A percentile compares a stretch with the other conserved stretches of the same genome.
Conservation (phyloP, 2,329 filamentous ascomycete genomes). For the Colletotrichum simmondsii region DNA sequence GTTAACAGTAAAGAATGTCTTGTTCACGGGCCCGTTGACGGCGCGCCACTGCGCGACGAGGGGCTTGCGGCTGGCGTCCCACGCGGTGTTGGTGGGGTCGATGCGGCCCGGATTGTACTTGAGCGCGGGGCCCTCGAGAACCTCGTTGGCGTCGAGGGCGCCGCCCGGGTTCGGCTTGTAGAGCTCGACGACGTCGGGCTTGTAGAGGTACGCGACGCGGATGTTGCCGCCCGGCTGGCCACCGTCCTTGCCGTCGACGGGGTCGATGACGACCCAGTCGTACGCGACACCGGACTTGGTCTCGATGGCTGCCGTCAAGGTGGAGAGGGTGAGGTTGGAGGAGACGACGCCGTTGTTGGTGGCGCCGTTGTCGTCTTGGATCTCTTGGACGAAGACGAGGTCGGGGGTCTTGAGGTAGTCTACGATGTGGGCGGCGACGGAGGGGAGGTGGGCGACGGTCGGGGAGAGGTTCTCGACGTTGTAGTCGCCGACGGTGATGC, state of each 20-base stretch:
- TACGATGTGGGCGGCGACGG: slow-evolving; percentile 73
- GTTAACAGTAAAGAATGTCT: slow-evolving; percentile 76
- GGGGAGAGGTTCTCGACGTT: slow-evolving; percentile 77
- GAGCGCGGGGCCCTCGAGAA: slow-evolving; percentile 67
- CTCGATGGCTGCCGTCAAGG: slow-evolving; percentile 64
- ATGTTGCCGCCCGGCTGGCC: slow-evolving; percentile 79
- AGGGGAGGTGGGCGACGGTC: slow-evolving; percentile 63
- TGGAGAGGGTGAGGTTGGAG: slow-evolving; percentile 68
- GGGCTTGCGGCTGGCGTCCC: slow-evolving; percentile 72
- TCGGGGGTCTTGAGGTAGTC: slow-evolving; percentile 72
- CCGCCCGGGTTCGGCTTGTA: slow-evolving; percentile 67
- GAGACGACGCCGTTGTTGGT: slow-evolving; percentile 67
- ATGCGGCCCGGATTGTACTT: slow-evolving; percentile 77
- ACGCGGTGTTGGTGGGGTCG: slow-evolving; percentile 70
- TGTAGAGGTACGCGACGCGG: slow-evolving; percentile 76
- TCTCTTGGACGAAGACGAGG: slow-evolving; percentile 75
- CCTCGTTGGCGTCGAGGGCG: slow-evolving; percentile 64
- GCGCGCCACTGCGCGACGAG: slow-evolving; percentile 74
- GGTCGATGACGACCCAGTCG: slow-evolving; percentile 68
- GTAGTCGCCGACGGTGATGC: slow-evolving; percentile 73
- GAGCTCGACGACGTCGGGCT: slow-evolving; percentile 68
- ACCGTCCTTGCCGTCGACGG: slow-evolving; percentile 70
- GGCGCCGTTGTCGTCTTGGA: slow-evolving; percentile 74
- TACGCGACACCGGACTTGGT: slow-evolving; percentile 62
- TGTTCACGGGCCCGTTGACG: slow-evolving; percentile 59